phyloP scores from a whole-genome alignment of 345 rosid genomes.

The Pistacia integerrima region DNA sequence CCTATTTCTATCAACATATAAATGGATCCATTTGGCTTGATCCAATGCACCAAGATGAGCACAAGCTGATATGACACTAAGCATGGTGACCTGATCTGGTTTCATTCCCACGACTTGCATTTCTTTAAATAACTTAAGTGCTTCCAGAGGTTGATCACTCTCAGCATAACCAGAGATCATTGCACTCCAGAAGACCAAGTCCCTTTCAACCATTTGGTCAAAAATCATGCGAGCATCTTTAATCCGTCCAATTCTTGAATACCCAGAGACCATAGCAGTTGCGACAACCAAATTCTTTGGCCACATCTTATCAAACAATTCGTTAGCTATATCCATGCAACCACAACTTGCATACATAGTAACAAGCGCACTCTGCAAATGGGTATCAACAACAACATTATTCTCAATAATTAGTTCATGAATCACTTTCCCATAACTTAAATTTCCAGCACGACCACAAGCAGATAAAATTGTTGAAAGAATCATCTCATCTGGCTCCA shows the following conservation, averaged over 20 bases:
- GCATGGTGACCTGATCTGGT: constrained; percentile 54
- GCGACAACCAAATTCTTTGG: constrained; percentile 44
- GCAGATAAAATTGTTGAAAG: constrained; percentile 58
- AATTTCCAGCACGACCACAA: constrained; percentile 46
- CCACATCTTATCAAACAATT: constrained; percentile 31
- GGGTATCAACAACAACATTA: constrained; percentile 35
- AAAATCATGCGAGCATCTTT: constrained; percentile 57
- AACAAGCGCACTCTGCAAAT: constrained; percentile 51
- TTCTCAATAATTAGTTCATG: constrained; percentile 48
- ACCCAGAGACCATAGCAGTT: constrained; percentile 57
- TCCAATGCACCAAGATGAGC: constrained; percentile 47
- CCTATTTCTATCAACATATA: constrained; percentile 31
- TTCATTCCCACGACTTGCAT: constrained; percentile 35
- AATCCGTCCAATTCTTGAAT: constrained; percentile 44
- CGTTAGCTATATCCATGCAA: constrained; percentile 45
- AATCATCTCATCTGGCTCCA: constrained; percentile 55
- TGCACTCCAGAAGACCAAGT: constrained; percentile 70
- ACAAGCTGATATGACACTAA: constrained; percentile 59
- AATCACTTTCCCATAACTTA: constrained; percentile 42
- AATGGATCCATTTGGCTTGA: constrained; percentile 50
- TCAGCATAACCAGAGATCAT: constrained; percentile 80
- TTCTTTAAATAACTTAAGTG: constrained; percentile 47
- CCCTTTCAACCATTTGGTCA: constrained; percentile 45
- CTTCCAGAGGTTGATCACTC: constrained; percentile 59
- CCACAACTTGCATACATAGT: constrained; percentile 53